Conservation (phyloP, 2,329 filamentous ascomycete species). For the Fusarium denticulatum region DNA sequence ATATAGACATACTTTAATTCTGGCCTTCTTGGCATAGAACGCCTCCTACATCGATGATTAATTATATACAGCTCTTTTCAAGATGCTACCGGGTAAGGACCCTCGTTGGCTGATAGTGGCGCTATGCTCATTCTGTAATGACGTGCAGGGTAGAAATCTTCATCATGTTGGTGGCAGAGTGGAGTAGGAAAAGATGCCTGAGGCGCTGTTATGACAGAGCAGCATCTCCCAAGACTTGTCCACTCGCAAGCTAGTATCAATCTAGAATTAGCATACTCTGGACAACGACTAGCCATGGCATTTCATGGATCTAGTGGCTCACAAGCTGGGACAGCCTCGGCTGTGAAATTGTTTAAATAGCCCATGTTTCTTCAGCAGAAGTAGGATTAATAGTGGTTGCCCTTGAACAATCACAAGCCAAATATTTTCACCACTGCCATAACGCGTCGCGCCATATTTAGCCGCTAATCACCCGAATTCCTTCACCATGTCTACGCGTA, state of each 20-base stretch:
- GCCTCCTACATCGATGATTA: not conserved
- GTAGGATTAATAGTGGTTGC: not conserved
- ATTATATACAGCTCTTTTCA: too few relatives aligned
- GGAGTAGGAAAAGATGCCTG: not conserved
- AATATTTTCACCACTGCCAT: not conserved
- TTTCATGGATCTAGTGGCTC: not conserved
- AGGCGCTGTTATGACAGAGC: not conserved
- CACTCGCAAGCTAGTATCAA: not conserved
- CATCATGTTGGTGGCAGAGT: not conserved
- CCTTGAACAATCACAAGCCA: not conserved
- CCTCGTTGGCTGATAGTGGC: not conserved
- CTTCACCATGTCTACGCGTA: not conserved
- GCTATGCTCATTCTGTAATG: not conserved
- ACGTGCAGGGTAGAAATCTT: not conserved
- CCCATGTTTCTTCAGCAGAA: not conserved
- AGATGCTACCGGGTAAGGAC: not conserved
- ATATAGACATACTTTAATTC: not conserved
- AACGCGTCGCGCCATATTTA: not conserved
- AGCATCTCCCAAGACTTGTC: not conserved
- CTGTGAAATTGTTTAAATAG: not conserved
- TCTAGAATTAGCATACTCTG: not conserved
- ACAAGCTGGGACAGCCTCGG: not conserved
- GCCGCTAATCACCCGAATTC: not conserved
- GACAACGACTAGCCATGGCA: not conserved
- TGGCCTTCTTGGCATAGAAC: not conserved